Base-by-base conservation (phyloP, 2,329 filamentous ascomycete genomes). In the Trichoderma hamatum region DNA sequence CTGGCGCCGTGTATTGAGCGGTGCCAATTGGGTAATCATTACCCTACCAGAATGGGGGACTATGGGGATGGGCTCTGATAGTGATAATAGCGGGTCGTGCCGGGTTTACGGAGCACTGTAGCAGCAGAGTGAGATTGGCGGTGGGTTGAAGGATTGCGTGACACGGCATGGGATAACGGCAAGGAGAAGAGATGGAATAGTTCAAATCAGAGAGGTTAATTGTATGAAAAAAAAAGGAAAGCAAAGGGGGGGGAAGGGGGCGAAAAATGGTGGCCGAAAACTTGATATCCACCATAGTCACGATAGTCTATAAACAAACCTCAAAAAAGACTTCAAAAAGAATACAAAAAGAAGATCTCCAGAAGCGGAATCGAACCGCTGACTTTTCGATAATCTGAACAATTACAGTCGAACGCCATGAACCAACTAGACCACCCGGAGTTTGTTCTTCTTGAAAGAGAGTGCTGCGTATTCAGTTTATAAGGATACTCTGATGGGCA, bases 351-450 rank as follows among this genome's bases (percentile, higher is more conserved):
- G 26, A 56, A 43, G 2, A 24, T 68, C 65, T 68, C 65, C 65
- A 56, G 55, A 28, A 67, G 61, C 65, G 72, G 73, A 75, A 62
- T 75, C 73, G 73, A 75, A 75, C 73, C 73, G 73, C 73, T 73
- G 73, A 75, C 73, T 69, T 74, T 74, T 67, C 70, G 73, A 70
- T 75, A 67, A 72, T 49, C 71, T 72, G 72, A 55, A 51, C 69
- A 60, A 66, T 75, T 75, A 75, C 73, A 75, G 73, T 70, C 73
- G 70, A 66, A 73, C 71, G 73, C 73, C 72, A 74, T 74, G 69
- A 74, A 73, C 73, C 73, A 75, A 73, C 73, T 75, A 73, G 72
- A 73, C 73, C 72, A 75, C 73, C 72, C 73, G 61, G 73, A 75
- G 73, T 65, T 64, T 16, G 19, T n/a, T 43, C 39, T 43, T 43